Conservation (phyloP, 257 asterid genomes). For the Nicotiana sylvestris region DNA sequence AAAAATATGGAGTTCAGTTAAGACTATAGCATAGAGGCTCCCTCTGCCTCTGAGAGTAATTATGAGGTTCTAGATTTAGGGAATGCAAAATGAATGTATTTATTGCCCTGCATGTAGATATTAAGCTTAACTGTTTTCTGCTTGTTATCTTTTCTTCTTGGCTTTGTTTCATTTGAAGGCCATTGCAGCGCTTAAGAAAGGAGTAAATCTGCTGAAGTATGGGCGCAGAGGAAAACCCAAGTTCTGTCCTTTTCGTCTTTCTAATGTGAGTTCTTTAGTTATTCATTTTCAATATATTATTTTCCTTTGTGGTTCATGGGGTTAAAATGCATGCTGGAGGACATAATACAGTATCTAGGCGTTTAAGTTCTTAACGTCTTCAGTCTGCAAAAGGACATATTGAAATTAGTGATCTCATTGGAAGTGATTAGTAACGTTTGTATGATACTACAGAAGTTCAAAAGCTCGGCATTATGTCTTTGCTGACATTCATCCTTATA, state of each 20-base stretch:
- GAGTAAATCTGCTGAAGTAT: slow-evolving; percentile 83
- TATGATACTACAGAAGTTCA: too few species aligned
- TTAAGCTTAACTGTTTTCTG: background rate
- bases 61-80: background rate
- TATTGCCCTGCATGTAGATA: background rate
- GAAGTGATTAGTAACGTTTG: background rate
- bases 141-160: slow-evolving; percentile 2
- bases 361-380: too few species aligned
- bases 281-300: background rate
- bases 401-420: background rate
- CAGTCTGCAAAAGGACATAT: background rate
- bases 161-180: slow-evolving; percentile 46
- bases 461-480: too few species aligned
- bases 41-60: background rate
- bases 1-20: too few species aligned
- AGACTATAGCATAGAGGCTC: background rate
- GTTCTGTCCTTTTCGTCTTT: slow-evolving; percentile 91
- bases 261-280: slow-evolving; percentile 46
- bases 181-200: slow-evolving; percentile 81
- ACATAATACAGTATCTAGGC: too few species aligned
- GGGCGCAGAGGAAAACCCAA: slow-evolving; percentile 97
- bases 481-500: too few species aligned
- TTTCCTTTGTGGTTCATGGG: too few species aligned
- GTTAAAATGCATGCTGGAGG: too few species aligned
- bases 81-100: background rate